phyloP scores from a whole-genome alignment of 345 rosid genomes.

The Lepidium didymum region DNA sequence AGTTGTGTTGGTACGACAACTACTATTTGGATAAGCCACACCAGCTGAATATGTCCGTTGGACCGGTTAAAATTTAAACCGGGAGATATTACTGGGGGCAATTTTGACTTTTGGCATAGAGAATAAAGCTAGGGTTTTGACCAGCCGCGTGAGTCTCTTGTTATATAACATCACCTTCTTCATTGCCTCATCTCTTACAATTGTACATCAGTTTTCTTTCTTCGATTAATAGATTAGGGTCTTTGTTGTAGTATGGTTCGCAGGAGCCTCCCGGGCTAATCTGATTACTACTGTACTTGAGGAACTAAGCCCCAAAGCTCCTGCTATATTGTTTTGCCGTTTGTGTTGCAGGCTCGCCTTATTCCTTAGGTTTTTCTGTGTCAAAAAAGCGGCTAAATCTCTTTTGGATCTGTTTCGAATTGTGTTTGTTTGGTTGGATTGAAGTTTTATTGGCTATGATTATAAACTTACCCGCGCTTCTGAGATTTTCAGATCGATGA shows the following conservation, averaged over 20 bases:
- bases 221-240: background rate
- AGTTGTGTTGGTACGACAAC: too few relatives aligned
- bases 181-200: background rate
- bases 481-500: conserved; percentile 45
- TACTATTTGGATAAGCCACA: background rate
- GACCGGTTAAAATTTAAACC: background rate
- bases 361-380: conserved; percentile 16
- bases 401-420: background rate
- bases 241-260: background rate
- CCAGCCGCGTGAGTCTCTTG: background rate
- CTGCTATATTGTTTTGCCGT: conserved; percentile 35
- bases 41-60: background rate
- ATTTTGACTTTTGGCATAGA: background rate
- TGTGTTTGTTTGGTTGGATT: background rate
- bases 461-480: conserved; percentile 67
- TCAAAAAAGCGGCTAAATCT: conserved; percentile 19
- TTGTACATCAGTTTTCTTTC: background rate
- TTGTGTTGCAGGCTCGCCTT: conserved; percentile 60
- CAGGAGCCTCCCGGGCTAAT: conserved; percentile 61
- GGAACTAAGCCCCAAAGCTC: conserved; percentile 31
- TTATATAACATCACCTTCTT: background rate
- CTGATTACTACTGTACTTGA: conserved; percentile 24
- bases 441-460: conserved; percentile 33
- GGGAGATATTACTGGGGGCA: background rate
- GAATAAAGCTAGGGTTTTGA: background rate